Base-by-base conservation (phyloP, 768 basidiomycete genomes). In the Panaeolus papilionaceus region DNA sequence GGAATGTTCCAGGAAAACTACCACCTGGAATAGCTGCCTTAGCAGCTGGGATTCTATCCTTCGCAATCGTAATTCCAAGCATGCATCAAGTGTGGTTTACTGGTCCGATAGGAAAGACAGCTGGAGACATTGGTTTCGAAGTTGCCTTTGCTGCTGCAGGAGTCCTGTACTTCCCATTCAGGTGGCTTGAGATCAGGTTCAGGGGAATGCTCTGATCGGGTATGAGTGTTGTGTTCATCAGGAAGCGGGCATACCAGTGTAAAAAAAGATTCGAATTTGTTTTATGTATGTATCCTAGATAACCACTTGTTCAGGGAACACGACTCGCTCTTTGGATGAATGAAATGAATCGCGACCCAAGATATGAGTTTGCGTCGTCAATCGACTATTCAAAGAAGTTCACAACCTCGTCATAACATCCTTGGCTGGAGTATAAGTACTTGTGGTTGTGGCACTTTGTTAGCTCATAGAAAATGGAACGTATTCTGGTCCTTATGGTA, bases 91-190 rank as follows among this genome's bases (percentile, higher is more conserved):
- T 87, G 39, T 95, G 91, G 92, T 95, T 87, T 72, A 81, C 82
- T 0, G 93, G 93, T 1, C 92, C 92, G 3, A 89, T 94, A 61
- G 93, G 89, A 8, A 75, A 79, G 70, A 81, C 69, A 18, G 84
- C 92, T 14, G 93, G 93, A 0, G 93, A 95, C 77, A 88, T 95
- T 65, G 93, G 92, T n/a, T 93, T 95, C 68, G 92, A 94, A 76
- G 76, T 92, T 40, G 90, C 91, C 2, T 88, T 93, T 71, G 80
- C 78, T 1, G 74, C 86, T 1, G 84, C 87, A 3, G 81, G 75
- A n/a, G 49, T 92, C 12, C 75, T 89, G 49, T 93, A 92, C 74
- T 23, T 88, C 7, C 86, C 86, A 3, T 79, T 93, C 38, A 79
- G 92, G 62, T 81, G 72, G 69, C 64, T 87, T 44, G 88, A 89